These are phyloP conservation scores for Pestalotiopsis sp. DNA, from an alignment of 2,329 filamentous ascomycete species.

Conservation along the genomic window DNA sequence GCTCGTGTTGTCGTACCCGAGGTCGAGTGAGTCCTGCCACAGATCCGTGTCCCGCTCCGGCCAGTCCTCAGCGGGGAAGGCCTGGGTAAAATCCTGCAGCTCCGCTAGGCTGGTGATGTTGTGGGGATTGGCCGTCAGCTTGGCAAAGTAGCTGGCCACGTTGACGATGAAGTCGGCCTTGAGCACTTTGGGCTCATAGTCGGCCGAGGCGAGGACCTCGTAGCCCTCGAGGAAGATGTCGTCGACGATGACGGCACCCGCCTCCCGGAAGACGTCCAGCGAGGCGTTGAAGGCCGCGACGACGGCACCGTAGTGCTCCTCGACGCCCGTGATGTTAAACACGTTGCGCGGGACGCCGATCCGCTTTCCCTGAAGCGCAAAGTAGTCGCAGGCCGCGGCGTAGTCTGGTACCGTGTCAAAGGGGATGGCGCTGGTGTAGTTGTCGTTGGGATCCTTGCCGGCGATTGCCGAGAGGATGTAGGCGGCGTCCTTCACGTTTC, in stretches of 20 bases:
- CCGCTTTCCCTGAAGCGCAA: slow-evolving; percentile 54
- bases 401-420: slow-evolving; percentile 58
- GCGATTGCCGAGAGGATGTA: slow-evolving; percentile 64
- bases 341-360: slow-evolving; percentile 66
- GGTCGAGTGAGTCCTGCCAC: slow-evolving; percentile 54
- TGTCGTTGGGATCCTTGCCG: slow-evolving; percentile 60
- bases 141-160: slow-evolving; percentile 55
- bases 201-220: slow-evolving; percentile 34
- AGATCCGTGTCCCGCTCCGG: slow-evolving; percentile 57
- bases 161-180: slow-evolving; percentile 60
- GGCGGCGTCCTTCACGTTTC: slow-evolving; percentile 65
- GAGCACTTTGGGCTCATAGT: slow-evolving; percentile 44
- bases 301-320: slow-evolving; percentile 18
- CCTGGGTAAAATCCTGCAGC: slow-evolving; percentile 55
- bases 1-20: slow-evolving; percentile 55
- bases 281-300: slow-evolving; percentile 56
- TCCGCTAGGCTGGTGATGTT: slow-evolving; percentile 51
- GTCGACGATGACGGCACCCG: slow-evolving; percentile 61
- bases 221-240: slow-evolving; percentile 59
- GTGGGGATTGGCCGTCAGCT: slow-evolving; percentile 58
- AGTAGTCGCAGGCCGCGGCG: slow-evolving; percentile 54
- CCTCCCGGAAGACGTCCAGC: slow-evolving; percentile 49
- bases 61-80: slow-evolving; percentile 54
- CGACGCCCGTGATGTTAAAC: slow-evolving; percentile 35
- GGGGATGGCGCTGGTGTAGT: slow-evolving; percentile 64